phyloP scores from a whole-genome alignment of 192 early-diverging fungal species.

The Coemansia sp. region DNA sequence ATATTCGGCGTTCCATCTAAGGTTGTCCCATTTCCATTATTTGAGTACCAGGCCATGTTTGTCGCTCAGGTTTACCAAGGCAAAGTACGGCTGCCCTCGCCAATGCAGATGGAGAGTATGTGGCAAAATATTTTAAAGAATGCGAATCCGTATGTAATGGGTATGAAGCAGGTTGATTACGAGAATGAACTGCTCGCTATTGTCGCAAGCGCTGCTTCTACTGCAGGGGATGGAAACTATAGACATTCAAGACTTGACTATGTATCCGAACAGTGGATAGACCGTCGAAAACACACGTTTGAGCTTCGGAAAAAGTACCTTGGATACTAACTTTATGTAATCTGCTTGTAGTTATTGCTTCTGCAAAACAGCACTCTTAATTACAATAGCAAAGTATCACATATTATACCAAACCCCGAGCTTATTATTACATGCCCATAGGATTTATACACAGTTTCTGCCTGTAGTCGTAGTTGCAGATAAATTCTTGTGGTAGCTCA shows the following conservation, averaged over 20 bases:
- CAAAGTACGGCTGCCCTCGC: conserved; percentile 18
- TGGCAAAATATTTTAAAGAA: conserved; percentile 10
- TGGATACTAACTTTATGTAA: conserved; percentile 8
- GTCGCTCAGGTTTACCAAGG: conserved; percentile 47
- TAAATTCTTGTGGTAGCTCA: no score
- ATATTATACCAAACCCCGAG: no score
- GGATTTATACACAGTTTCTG: no score
- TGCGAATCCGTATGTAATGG: conserved; percentile 8
- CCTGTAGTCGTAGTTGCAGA: no score
- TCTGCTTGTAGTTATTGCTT: no score
- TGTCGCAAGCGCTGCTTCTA: neutral
- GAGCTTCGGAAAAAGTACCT: conserved; percentile 7
- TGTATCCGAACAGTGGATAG: conserved; percentile 6
- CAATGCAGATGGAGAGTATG: conserved; percentile 27
- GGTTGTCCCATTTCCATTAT: conserved; percentile 61
- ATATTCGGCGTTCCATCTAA: conserved; percentile 61
- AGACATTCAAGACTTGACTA: conserved; percentile 5
- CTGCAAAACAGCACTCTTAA: no score
- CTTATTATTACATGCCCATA: no score
- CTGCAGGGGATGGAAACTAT: neutral
- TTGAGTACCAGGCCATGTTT: conserved; percentile 58
- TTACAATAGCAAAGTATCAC: no score
- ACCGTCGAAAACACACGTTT: conserved; percentile 12
- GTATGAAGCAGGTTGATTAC: conserved; percentile 25
- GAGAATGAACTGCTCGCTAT: conserved; percentile 18